phyloP scores from a whole-genome alignment of 208 protist species.

The Crithidia bombi region DNA sequence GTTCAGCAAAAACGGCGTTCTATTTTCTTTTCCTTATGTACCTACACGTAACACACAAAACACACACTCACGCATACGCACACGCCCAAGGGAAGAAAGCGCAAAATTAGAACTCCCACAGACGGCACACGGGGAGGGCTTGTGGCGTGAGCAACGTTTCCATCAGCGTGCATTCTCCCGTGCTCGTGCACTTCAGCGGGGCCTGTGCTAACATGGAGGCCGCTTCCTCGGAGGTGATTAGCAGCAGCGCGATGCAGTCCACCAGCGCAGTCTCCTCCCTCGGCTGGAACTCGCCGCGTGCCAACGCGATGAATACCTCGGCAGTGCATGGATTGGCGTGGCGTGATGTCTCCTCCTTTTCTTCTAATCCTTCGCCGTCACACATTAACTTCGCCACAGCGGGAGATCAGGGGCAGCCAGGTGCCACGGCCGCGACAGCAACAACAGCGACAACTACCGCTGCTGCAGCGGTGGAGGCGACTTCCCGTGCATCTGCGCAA shows the following conservation, averaged over 20 bases:
- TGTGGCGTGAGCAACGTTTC: not conserved
- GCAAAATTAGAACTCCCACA: not conserved
- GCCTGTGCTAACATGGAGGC: not conserved
- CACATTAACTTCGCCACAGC: not conserved
- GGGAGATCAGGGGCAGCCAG: not conserved
- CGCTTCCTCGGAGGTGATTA: not conserved
- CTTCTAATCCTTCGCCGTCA: not conserved
- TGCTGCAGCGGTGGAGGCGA: not conserved
- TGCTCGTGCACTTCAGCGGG: not conserved
- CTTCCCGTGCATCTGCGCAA: not conserved
- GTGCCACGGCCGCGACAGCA: too few relatives aligned
- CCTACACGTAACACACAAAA: too few relatives aligned
- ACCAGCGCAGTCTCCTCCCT: conserved; percentile 17
- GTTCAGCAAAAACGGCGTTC: too few relatives aligned
- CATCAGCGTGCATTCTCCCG: not conserved
- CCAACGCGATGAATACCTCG: not conserved
- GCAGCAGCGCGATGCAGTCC: not conserved
- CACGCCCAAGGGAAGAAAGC: not conserved
- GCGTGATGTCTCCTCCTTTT: conserved; percentile 14
- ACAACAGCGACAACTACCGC: too few relatives aligned
- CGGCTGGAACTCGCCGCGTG: not conserved
- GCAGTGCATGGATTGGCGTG: conserved; percentile 8
- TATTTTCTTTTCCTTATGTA: too few relatives aligned
- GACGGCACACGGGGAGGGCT: not conserved
- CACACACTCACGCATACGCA: too few relatives aligned